Evolutionary conservation across 495 filamentous ascomycete genomes (phyloP), one percentile per base, ranked within the genome.

Genomic region (Entonaema liquescens): DNA sequence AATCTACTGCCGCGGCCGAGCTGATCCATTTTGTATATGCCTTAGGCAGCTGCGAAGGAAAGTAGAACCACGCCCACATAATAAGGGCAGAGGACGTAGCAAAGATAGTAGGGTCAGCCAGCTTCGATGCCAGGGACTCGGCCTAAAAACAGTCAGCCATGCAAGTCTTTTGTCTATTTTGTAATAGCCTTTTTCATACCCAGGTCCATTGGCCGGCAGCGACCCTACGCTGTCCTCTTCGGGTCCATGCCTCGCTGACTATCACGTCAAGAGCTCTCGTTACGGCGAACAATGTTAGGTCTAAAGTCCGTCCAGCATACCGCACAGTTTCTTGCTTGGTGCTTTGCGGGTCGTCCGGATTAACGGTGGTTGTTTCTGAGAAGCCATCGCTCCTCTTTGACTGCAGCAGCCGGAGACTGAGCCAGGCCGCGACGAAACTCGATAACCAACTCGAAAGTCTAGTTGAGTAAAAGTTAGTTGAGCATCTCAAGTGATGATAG

Each of bases 11-110:
- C 28, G 94, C 93, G 19, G 90, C 91, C 23, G 88, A 86, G 44
- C 84, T 85, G 71, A 98, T 96, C 93, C 94, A 97, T 78, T 91
- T 91, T 66, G 89, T 91, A 80, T 97, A 98, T 26, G 90, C 84
- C 35, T 78, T 85, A 11, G 93, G 93, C 5, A 97, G 81, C 54
- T 88, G 84, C 40, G 86, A 81, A 0, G 92, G 92, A 3, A 76
- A 70, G 81, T 95, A 97, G 73, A 97, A 89, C 92, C 92, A 97
- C 19, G 92, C 86, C 90, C 92, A 94, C 93, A 97, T 98, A 54
- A 98, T 89, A 2, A 93, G 79, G n/a, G 88, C 91, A 50, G 88
- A 87, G 69, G 91, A 94, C 59, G 86, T 72, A 19, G 92, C 88
- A 76, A 98, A 98, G 5, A 95, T 75, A 9, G 85, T 80, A n/a